phyloP scores from a whole-genome alignment of 768 basidiomycete species.

The Pulveroboletus sp. region DNA sequence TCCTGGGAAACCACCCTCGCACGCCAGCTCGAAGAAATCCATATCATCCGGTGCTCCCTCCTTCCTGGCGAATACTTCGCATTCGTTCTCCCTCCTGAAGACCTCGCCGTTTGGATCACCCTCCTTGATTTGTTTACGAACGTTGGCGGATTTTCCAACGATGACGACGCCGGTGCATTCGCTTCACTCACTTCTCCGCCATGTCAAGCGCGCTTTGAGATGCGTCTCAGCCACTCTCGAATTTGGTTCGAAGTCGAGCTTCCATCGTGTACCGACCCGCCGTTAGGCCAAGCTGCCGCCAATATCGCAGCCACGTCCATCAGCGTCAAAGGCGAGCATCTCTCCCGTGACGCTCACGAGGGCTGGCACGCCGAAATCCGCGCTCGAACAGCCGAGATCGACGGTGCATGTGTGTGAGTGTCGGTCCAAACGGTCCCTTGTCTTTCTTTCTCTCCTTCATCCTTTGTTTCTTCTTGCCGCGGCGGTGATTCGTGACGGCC shows the following conservation, averaged over 20 bases:
- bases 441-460: neutral
- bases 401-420: slow-evolving; percentile 27
- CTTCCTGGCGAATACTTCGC: slow-evolving; percentile 53
- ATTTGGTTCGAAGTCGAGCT: slow-evolving; percentile 38
- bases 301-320: slow-evolving; percentile 14
- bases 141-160: neutral
- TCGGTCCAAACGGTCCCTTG: neutral
- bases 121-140: slow-evolving; percentile 18
- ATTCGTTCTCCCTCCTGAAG: slow-evolving; percentile 37
- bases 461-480: neutral
- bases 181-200: slow-evolving; percentile 4
- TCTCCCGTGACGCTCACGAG: slow-evolving; percentile 47
- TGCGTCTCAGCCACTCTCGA: slow-evolving; percentile 28
- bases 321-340: slow-evolving; percentile 44
- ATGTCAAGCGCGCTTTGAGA: slow-evolving; percentile 34
- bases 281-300: neutral
- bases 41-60: slow-evolving; percentile 57
- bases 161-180: neutral
- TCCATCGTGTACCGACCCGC: slow-evolving; percentile 2
- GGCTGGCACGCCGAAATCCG: slow-evolving; percentile 42
- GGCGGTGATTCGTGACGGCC: neutral
- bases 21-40: slow-evolving; percentile 47
- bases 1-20: slow-evolving; percentile 1
- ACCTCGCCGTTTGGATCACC: slow-evolving; percentile 31
- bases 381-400: slow-evolving; percentile 35